Evolutionary conservation across 176 grass and related monocot species (phyloP).

Genomic region (Avena eriantha): DNA sequence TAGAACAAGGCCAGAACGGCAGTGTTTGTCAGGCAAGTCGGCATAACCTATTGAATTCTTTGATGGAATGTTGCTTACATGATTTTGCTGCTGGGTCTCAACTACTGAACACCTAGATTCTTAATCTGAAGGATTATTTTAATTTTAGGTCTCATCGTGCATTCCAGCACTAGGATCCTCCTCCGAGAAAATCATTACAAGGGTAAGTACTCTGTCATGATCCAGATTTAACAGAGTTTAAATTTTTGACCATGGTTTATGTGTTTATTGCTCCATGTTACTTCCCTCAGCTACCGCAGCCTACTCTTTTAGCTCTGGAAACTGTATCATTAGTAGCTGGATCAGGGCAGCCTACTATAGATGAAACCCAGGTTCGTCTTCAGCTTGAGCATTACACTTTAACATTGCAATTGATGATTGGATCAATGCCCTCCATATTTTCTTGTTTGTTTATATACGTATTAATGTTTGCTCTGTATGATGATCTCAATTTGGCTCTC

Average conservation of each 20-base stretch:
- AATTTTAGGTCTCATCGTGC: conserved; percentile 30
- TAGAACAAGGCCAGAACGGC: conserved; percentile 47
- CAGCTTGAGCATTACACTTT: not conserved
- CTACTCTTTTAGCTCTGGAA: conserved; percentile 1
- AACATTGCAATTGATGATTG: not conserved
- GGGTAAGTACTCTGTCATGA: not conserved
- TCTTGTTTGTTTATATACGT: not conserved
- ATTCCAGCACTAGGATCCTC: conserved; percentile 6
- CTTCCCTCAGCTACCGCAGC: not conserved
- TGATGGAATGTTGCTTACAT: not conserved
- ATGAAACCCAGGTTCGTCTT: conserved; percentile 10
- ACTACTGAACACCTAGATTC: not conserved
- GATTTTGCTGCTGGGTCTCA: not conserved
- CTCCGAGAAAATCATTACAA: conserved; percentile 17
- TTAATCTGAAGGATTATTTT: conserved; percentile 18
- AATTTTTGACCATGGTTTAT: not conserved
- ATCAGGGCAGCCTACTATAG: not conserved
- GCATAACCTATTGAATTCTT: not conserved
- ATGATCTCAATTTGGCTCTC: not conserved
- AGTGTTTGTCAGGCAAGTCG: conserved; percentile 52
- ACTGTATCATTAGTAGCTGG: not conserved
- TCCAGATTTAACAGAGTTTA: not conserved
- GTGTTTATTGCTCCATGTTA: not conserved
- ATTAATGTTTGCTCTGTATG: not conserved
- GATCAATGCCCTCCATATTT: not conserved